A percentile compares a stretch with the other conserved stretches of the same genome.
Conservation (phyloP, 768 basidiomycete species). For the Boletus edulis region DNA sequence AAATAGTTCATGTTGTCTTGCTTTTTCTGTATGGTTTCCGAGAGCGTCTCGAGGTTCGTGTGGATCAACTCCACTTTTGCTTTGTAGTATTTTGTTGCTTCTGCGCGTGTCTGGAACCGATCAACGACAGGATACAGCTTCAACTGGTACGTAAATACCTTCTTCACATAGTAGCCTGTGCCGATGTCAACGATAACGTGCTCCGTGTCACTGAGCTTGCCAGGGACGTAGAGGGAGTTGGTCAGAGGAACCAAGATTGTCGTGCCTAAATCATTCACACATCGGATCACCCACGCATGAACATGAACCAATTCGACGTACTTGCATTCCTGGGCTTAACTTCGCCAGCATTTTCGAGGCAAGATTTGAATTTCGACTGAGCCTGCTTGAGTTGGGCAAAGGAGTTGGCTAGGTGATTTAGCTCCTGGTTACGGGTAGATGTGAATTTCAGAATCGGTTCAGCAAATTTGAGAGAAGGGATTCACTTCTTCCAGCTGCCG, state of each 20-base stretch:
- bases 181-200: constrained; percentile 95
- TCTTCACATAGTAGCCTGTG: constrained; percentile 95
- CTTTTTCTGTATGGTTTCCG: constrained; percentile 88
- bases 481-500: constrained; percentile 89
- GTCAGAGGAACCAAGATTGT: constrained; percentile 90
- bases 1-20: constrained; percentile 64
- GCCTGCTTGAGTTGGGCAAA: constrained; percentile 93
- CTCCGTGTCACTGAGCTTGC: constrained; percentile 77
- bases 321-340: constrained; percentile 70
- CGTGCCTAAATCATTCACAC: constrained; percentile 54
- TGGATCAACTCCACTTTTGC: constrained; percentile 80
- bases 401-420: constrained; percentile 87
- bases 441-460: neutral
- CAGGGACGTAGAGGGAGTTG: constrained; percentile 93
- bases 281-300: neutral
- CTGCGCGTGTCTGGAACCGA: constrained; percentile 58
- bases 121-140: neutral
- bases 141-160: constrained; percentile 48
- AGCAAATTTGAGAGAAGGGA: neutral
- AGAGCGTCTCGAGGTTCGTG: constrained; percentile 79
- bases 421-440: constrained; percentile 55
- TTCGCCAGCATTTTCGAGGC: constrained; percentile 77
- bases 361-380: constrained; percentile 87
- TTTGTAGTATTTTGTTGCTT: constrained; percentile 81
- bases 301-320: constrained; percentile 20